phyloP scores from a whole-genome alignment of 805 yeast species.

The Starmera caribaea region DNA sequence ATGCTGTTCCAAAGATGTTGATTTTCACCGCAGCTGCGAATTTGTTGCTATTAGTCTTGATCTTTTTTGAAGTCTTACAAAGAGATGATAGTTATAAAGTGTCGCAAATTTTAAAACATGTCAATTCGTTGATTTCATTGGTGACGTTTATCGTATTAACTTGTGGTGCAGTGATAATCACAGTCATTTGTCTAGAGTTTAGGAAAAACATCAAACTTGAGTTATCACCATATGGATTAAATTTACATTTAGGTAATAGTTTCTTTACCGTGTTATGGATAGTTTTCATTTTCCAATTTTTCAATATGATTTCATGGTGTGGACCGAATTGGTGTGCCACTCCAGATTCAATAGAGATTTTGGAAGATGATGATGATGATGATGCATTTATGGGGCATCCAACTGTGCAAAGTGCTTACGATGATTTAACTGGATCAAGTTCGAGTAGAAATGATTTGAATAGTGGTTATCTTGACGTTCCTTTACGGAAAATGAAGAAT shows the following conservation, averaged over 20 bases:
- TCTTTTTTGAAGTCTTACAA: constrained; percentile 19
- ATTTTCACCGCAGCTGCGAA: constrained; percentile 23
- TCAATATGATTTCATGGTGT: constrained; percentile 23
- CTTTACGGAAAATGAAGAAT: too few species aligned
- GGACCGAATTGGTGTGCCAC: constrained; percentile 48
- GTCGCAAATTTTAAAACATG: constrained; percentile 15
- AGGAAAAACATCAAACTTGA: constrained; percentile 20
- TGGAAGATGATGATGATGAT: constrained; percentile 1
- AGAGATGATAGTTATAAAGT: constrained; percentile 11
- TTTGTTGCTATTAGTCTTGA: constrained; percentile 19
- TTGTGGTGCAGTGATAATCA: constrained; percentile 24
- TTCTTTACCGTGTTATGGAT: constrained; percentile 36
- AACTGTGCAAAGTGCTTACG: not conserved
- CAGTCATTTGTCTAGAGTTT: constrained; percentile 19
- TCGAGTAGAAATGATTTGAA: too few species aligned
- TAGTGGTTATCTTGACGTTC: too few species aligned
- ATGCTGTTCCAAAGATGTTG: constrained; percentile 22
- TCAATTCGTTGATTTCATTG: constrained; percentile 25
- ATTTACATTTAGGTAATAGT: constrained; percentile 28
- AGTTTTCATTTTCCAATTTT: constrained; percentile 14
- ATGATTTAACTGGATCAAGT: too few species aligned
- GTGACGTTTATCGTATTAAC: constrained; percentile 26
- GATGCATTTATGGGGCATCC: not conserved
- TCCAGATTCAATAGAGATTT: constrained; percentile 19
- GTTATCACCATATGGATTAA: constrained; percentile 38